Evolutionary conservation across 345 rosid genomes (phyloP), one percentile per base, ranked within the genome.

Genomic region (Salix arbutifolia): DNA sequence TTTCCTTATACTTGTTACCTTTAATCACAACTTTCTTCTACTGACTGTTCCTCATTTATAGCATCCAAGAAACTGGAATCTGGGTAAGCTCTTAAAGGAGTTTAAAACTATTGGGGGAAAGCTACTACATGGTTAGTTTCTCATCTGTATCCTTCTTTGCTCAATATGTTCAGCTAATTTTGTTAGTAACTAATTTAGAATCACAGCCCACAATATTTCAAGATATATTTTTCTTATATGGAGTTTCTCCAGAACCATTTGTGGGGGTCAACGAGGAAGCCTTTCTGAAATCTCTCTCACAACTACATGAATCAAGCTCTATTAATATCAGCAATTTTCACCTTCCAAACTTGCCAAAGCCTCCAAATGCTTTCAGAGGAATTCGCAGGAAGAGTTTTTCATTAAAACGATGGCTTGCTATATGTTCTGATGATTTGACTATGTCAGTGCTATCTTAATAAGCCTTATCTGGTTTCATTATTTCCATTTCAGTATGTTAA

Each of bases 41-140:
- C 78, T 84, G 38, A 79, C 80, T 78, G 71, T 33, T 19, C 35
- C 79, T 75, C 80, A 35, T 77, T 76, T 52, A 76, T 78, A 94
- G 98, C 97, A 90, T 85, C 98, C 97, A 74, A 81, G 86, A 82
- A 67, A 78, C 84, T 94, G 98, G 98, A 90, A 62, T 82, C 84
- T 92, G 89, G 79, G 70, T 81, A 89, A 88, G 86, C 84, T 91
- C 72, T 87, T 91, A 86, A 83, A 76, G 67, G 97, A 94, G 82
- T 89, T 87, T 70, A 69, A 74, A 69, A 76, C 81, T 71, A 80
- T 94, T 65, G 90, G 90, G 52, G 95, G 95, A 75, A 88, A 83
- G 81, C 84, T 89, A 72, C 78, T 88, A 76, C 85, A 86, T 69
- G 94, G 98, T 94, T 83, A 87, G 90, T 76, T 85, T 42, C 14